These are phyloP conservation scores for Allantophomopsis cytisporea DNA, from an alignment of 2,329 filamentous ascomycete species.

Conservation along the genomic window DNA sequence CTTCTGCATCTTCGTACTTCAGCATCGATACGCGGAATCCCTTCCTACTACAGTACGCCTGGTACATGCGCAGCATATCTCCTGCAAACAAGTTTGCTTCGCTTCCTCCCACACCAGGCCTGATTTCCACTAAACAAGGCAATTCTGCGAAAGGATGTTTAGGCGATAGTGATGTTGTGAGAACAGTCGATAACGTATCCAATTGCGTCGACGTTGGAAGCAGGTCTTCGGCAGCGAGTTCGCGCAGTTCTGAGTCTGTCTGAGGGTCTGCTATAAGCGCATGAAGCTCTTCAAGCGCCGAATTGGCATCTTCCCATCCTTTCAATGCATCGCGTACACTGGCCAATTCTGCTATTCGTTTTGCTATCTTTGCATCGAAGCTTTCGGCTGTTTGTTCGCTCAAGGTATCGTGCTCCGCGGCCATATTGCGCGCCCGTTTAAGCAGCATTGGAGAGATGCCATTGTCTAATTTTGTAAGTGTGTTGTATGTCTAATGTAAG, in stretches of 20 bases:
- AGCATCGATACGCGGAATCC: constrained; percentile 55
- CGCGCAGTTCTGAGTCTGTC: constrained; percentile 54
- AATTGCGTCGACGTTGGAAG: constrained; percentile 49
- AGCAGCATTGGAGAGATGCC: constrained; percentile 38
- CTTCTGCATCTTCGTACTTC: constrained; percentile 69
- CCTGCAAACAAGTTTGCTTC: constrained; percentile 87
- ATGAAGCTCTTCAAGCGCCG: constrained; percentile 38
- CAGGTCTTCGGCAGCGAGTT: constrained; percentile 73
- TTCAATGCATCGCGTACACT: constrained; percentile 41
- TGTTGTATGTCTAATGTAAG: constrained; percentile 2
- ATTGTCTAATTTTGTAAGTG: constrained; percentile 1
- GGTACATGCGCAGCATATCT: constrained; percentile 84
- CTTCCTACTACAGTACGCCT: constrained; percentile 56
- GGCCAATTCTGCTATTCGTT: constrained; percentile 46
- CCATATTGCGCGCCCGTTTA: constrained; percentile 41
- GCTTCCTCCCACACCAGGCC: constrained; percentile 81
- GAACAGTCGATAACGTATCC: constrained; percentile 44
- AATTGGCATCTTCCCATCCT: constrained; percentile 41
- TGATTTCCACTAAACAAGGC: constrained; percentile 82
- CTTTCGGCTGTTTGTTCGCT: constrained; percentile 31
- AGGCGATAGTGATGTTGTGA: constrained; percentile 72
- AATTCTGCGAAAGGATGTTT: constrained; percentile 81
- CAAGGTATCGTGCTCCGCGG: constrained; percentile 43
- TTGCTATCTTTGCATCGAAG: constrained; percentile 44
- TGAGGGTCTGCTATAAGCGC: constrained; percentile 28